Base-by-base conservation (phyloP, 2,329 filamentous ascomycete species). In the Teratosphaeria nubilosa region DNA sequence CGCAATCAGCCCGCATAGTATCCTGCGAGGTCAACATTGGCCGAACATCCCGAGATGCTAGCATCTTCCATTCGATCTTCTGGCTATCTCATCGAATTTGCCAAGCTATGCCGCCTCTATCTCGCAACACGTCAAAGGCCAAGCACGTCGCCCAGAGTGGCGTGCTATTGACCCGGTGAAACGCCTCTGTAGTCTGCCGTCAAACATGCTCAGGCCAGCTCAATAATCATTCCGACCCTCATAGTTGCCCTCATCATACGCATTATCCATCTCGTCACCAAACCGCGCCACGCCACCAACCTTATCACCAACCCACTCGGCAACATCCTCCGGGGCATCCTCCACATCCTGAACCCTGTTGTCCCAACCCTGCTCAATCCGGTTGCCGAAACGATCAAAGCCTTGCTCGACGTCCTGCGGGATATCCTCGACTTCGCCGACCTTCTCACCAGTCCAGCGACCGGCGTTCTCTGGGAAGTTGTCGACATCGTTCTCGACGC, bases 221-320 rank as follows among this genome's bases (percentile, higher is more conserved):
- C 41, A 48, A 48, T 20, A 53, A 30, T 22, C 69, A 55, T 69
- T 59, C 55, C 70, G 62, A 13, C 64, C 67, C 62, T 69, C 71
- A 48, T 66, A 68, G 56, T 70, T 66, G 4, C 75, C 76, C 56
- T 71, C 67, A 62, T 79, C 76, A 63, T 77, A 78, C 14, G 74
- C 69, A 66, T 75, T 62, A 45, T 73, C 74, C 20, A 78, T 63
- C 51, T 74, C 65, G 59, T 77, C 74, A 0, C 69, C 75, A 59
- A 75, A 77, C 34, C 70, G 59, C 65, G 78, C 75, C 5, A 77
- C 75, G 51, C 69, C 68, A 5, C 76, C 77, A 4, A 76, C 75
- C 56, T 72, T 70, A 30, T 73, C 66, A 1, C 76, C 77, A 14
- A 55, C 60, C 66, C 66, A 69, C 6, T 56, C 57, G 16, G 68